Conservation (phyloP, 2,329 filamentous ascomycete genomes). For the Talaromyces pinophilus region DNA sequence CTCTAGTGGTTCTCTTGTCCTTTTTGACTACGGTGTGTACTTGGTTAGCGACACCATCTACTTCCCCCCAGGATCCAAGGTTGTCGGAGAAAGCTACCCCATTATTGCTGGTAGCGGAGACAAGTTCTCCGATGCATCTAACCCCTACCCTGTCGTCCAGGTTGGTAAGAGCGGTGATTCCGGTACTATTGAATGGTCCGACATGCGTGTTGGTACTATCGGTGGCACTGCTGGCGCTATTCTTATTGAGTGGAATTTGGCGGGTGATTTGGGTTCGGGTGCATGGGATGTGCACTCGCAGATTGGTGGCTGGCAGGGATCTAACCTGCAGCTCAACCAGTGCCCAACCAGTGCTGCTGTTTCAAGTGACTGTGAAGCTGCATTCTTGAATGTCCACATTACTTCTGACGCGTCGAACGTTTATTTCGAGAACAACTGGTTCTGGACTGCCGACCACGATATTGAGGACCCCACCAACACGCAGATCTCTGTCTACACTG, state of each 20-base stretch:
- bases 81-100: slow-evolving; percentile 59
- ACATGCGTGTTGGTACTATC: slow-evolving; percentile 69
- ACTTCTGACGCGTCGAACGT: slow-evolving; percentile 36
- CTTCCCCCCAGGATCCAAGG: slow-evolving; percentile 52
- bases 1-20: slow-evolving; percentile 53
- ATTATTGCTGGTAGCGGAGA: slow-evolving; percentile 59
- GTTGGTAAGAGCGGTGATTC: slow-evolving; percentile 65
- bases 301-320: slow-evolving; percentile 55
- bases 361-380: slow-evolving; percentile 38
- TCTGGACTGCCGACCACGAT: slow-evolving; percentile 59
- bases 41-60: slow-evolving; percentile 50
- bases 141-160: slow-evolving; percentile 65
- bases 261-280: slow-evolving; percentile 50
- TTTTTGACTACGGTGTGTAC: slow-evolving; percentile 60
- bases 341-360: slow-evolving; percentile 46
- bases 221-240: slow-evolving; percentile 68
- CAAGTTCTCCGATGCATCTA: slow-evolving; percentile 58
- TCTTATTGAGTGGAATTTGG: slow-evolving; percentile 74
- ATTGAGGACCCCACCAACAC: slow-evolving; percentile 53
- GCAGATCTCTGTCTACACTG: slow-evolving; percentile 56
- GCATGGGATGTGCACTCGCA: slow-evolving; percentile 60
- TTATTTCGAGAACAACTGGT: slow-evolving; percentile 55
- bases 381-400: slow-evolving; percentile 43
- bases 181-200: slow-evolving; percentile 69
- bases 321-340: slow-evolving; percentile 46